Evolutionary conservation across 192 early-diverging fungal species (phyloP).

Genomic region (Lobulomyces angularis): DNA sequence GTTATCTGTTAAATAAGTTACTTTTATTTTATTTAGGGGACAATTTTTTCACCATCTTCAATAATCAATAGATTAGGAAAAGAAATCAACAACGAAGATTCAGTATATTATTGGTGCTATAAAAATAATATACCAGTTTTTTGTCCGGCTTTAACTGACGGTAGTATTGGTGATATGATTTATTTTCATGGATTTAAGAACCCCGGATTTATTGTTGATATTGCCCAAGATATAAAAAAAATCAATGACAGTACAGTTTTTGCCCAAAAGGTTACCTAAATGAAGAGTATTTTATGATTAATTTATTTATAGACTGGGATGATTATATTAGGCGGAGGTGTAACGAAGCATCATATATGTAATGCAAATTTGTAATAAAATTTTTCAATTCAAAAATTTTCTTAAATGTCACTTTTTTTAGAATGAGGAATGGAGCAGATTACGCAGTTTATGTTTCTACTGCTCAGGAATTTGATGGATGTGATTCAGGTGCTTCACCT

Average conservation of each 20-base stretch:
- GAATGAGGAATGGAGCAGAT: slow-evolving; percentile 89
- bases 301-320: too few relatives aligned
- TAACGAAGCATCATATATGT: slow-evolving; percentile 97
- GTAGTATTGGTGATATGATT: slow-evolving; percentile 97
- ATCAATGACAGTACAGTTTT: slow-evolving; percentile 91
- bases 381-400: not conserved
- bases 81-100: slow-evolving; percentile 75
- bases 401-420: slow-evolving; percentile 1
- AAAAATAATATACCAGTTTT: slow-evolving; percentile 97
- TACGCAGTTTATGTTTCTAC: slow-evolving; percentile 95
- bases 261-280: too few relatives aligned
- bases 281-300: too few relatives aligned
- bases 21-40: slow-evolving; percentile 23
- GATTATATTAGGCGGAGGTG: slow-evolving; percentile 92
- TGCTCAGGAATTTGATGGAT: slow-evolving; percentile 96
- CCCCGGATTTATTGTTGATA: slow-evolving; percentile 86
- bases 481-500: slow-evolving; percentile 91
- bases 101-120: slow-evolving; percentile 95
- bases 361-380: slow-evolving; percentile 93
- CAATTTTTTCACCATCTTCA: slow-evolving; percentile 83
- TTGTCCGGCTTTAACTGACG: slow-evolving; percentile 95
- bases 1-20: not conserved
- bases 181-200: slow-evolving; percentile 96
- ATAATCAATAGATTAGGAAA: slow-evolving; percentile 79
- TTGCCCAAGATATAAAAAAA: slow-evolving; percentile 78